These are phyloP conservation scores for Coprinopsis marcescibilis DNA, from an alignment of 768 basidiomycete genomes.

Conservation along the genomic window DNA sequence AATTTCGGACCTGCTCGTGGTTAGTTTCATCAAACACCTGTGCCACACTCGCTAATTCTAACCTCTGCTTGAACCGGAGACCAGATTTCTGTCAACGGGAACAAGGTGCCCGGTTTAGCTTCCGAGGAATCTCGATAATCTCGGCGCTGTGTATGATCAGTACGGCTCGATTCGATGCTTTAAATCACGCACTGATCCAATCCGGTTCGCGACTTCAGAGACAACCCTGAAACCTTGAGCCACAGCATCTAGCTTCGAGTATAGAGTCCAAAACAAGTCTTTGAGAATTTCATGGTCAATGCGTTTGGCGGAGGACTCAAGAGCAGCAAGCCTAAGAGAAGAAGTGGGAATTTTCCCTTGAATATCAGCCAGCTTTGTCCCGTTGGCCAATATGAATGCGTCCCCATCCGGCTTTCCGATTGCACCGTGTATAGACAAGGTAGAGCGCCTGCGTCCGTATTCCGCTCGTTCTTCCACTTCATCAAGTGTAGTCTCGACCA, in stretches of 20 bases:
- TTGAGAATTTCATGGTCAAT: constrained; percentile 79
- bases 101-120: constrained; percentile 67
- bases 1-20: constrained; percentile 59
- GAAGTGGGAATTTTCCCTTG: constrained; percentile 29
- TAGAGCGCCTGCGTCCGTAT: constrained; percentile 52
- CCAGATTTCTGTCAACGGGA: constrained; percentile 87
- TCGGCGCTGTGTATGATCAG: constrained; percentile 53
- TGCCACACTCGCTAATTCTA: constrained; percentile 12
- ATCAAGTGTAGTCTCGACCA: constrained; percentile 83
- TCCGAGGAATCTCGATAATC: constrained; percentile 88
- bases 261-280: constrained; percentile 96
- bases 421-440: constrained; percentile 29
- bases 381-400: constrained; percentile 44
- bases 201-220: constrained; percentile 85
- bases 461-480: constrained; percentile 91
- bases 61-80: constrained; percentile 87
- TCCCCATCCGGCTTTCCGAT: constrained; percentile 42
- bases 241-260: constrained; percentile 92
- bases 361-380: constrained; percentile 14
- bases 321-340: constrained; percentile 57
- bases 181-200: constrained; percentile 75
- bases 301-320: constrained; percentile 68
- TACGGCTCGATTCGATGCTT: constrained; percentile 1
- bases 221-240: constrained; percentile 85
- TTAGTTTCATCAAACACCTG: constrained; percentile 3